phyloP scores from a whole-genome alignment of 1,284 basidiomycete genomes.

The Rhodotorula glutinis region DNA sequence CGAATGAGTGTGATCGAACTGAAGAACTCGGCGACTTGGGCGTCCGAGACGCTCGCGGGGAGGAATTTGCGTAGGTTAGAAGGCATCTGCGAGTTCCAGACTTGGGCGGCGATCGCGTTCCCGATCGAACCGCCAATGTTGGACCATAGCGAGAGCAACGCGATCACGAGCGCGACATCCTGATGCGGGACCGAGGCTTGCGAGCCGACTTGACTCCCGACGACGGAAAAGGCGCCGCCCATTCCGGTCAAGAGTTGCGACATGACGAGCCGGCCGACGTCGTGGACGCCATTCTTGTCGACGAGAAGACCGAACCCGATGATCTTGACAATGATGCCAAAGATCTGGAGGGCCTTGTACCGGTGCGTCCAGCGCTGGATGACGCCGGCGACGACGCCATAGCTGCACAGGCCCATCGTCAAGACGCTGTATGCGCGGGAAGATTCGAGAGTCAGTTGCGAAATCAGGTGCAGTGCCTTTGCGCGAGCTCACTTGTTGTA shows the following conservation, averaged over 20 bases:
- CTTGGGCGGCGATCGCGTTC: conserved; percentile 37
- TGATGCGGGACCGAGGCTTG: conserved; percentile 45
- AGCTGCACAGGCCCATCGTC: conserved; percentile 47
- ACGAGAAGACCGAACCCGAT: conserved; percentile 33
- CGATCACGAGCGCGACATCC: conserved; percentile 44
- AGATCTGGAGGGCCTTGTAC: conserved; percentile 49
- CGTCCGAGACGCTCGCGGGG: conserved; percentile 21
- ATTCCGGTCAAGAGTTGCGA: conserved; percentile 18
- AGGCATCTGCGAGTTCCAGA: conserved; percentile 42
- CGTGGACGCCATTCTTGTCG: conserved; percentile 34
- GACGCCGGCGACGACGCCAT: conserved; percentile 50
- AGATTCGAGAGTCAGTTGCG: too few relatives aligned
- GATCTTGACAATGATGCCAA: conserved; percentile 29
- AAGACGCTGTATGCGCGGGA: too few relatives aligned
- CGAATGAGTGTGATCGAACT: conserved; percentile 27
- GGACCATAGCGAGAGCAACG: conserved; percentile 42
- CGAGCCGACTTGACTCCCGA: conserved; percentile 42
- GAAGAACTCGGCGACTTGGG: conserved; percentile 9
- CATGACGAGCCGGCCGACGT: conserved; percentile 35
- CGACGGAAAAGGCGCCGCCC: conserved; percentile 37
- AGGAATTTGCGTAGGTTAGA: conserved; percentile 32
- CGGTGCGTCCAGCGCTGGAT: conserved; percentile 51
- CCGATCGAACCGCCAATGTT: conserved; percentile 38
- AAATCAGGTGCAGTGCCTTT: too few relatives aligned
- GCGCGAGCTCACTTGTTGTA: conserved; percentile 38